Evolutionary conservation across 2,329 filamentous ascomycete species (phyloP).

Genomic region (Phialophora tarda): DNA sequence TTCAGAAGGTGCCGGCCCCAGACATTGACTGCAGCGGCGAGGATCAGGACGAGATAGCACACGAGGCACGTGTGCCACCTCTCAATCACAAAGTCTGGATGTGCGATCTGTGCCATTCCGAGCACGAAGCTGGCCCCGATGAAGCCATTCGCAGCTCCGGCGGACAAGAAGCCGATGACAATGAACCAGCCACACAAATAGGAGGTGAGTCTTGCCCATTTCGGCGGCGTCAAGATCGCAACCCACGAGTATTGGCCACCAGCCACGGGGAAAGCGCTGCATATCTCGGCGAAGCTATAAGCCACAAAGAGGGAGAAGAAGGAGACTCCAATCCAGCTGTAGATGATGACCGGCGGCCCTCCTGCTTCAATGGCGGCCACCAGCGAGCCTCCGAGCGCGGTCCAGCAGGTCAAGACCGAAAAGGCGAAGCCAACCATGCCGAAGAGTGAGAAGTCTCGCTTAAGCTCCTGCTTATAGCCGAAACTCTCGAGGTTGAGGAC

Average conservation of each 20-base stretch:
- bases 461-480: constrained; percentile 54
- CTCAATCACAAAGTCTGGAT: constrained; percentile 58
- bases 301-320: constrained; percentile 59
- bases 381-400: constrained; percentile 61
- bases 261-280: constrained; percentile 56
- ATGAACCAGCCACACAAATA: constrained; percentile 58
- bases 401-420: constrained; percentile 64
- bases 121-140: constrained; percentile 62
- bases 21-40: constrained; percentile 57
- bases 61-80: constrained; percentile 63
- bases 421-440: constrained; percentile 67
- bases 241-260: constrained; percentile 53
- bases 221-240: constrained; percentile 59
- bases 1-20: constrained; percentile 59
- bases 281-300: constrained; percentile 64
- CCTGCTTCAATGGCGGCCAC: constrained; percentile 62
- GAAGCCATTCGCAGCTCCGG: constrained; percentile 37
- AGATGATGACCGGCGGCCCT: constrained; percentile 66
- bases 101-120: constrained; percentile 59
- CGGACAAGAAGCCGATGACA: constrained; percentile 49
- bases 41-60: constrained; percentile 55
- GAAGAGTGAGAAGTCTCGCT: constrained; percentile 60
- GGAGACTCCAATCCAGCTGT: constrained; percentile 61
- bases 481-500: constrained; percentile 25
- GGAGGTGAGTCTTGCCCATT: constrained; percentile 51